Base-by-base conservation (phyloP, 73 alveolate genomes). In the Stentor coeruleus region DNA sequence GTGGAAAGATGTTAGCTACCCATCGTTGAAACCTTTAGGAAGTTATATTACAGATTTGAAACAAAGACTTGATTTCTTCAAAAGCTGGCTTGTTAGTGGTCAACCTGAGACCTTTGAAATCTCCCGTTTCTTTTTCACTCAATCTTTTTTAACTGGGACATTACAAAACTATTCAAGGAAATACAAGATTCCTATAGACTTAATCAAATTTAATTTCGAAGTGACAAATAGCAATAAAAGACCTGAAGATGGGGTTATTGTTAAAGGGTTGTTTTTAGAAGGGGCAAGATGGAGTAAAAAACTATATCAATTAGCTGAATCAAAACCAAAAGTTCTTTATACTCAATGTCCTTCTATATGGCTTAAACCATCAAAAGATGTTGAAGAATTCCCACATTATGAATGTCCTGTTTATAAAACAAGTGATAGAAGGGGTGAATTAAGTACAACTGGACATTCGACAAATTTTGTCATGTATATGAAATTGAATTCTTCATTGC, bases 221-320 rank as follows among this genome's bases (percentile, higher is more conserved):
- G 39, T 86, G 26, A 31, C 82, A 57, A 90, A 93, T 86, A 59
- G 94, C 93, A 85, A 98, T 92, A 82, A 86, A 28, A 94, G 95
- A 59, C 99, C 99, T 6, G 99, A 90, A 72, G 99, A 97, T 93
- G 99, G 99, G 35, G 98, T 97, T 73, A 90, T 91, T 89, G 95
- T 97, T 66, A 84, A 89, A 88, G 99, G 99, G 35, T 82, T 93
- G 92, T 97, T 86, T 82, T 84, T 97, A 58, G 99, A 97, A 87
- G 99, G 99, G 0, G 95, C 99, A 85, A 97, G 98, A 91, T 97
- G 99, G 99, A 94, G 95, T 86, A 90, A 93, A 82, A 95, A 94
- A 40, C 90, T 85, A 3, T 92, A 92, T 87, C 85, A 88, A 81
- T 85, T 97, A 11, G 99, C 89, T 84, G 99, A 93, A 85, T 95